Conservation (phyloP, 768 basidiomycete genomes). For the Infundibulicybe gibba region DNA sequence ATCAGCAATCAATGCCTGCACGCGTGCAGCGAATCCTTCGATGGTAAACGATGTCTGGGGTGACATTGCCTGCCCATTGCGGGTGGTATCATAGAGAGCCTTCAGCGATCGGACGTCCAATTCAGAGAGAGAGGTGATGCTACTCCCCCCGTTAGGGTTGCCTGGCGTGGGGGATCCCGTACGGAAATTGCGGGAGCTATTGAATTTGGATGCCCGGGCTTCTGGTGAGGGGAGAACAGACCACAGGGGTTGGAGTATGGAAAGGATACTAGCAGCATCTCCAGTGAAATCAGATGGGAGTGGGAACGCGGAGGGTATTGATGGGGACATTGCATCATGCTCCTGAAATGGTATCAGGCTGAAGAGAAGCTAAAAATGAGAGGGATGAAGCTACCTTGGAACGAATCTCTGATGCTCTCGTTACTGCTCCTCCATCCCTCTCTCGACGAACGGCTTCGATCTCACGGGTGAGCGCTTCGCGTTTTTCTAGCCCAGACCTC, state of each 20-base stretch:
- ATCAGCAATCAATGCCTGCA: conserved; percentile 80
- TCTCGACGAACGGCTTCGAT: conserved; percentile 52
- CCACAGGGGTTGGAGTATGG: conserved; percentile 75
- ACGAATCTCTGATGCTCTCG: conserved; percentile 31
- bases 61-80: conserved; percentile 15
- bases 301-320: conserved; percentile 19
- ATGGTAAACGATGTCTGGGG: conserved; percentile 54
- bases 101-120: conserved; percentile 88
- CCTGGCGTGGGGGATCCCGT: conserved; percentile 42
- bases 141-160: conserved; percentile 22
- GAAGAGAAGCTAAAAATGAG: conserved; percentile 8
- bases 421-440: conserved; percentile 43
- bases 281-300: conserved; percentile 30
- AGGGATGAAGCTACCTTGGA: conserved; percentile 30
- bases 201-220: conserved; percentile 66
- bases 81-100: conserved; percentile 58
- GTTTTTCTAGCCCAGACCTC: conserved; percentile 37
- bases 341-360: conserved; percentile 16
- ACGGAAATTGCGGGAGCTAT: conserved; percentile 42
- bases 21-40: conserved; percentile 72
- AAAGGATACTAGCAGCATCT: conserved; percentile 45
- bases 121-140: conserved; percentile 63
- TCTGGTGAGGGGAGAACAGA: conserved; percentile 80
- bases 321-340: conserved; percentile 12
- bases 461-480: conserved; percentile 44